These are phyloP conservation scores for Lobulomyces angularis DNA, from an alignment of 192 early-diverging fungal genomes.

Conservation along the genomic window DNA sequence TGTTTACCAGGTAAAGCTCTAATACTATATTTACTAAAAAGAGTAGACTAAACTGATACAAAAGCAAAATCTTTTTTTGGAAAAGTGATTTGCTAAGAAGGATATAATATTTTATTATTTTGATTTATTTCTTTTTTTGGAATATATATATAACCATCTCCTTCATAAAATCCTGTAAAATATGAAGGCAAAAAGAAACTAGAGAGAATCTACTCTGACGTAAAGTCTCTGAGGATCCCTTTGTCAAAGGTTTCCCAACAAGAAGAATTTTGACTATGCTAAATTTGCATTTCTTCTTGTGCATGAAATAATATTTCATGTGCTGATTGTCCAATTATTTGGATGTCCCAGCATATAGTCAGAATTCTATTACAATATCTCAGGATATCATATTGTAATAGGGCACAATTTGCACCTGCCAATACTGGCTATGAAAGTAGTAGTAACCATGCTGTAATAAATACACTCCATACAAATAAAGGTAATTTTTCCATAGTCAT, in stretches of 20 bases:
- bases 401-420: conserved; percentile 27
- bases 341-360: too few relatives aligned
- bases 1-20: too few relatives aligned
- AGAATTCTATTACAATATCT: too few relatives aligned
- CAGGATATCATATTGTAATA: too few relatives aligned
- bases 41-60: conserved; percentile 13
- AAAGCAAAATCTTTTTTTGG: conserved; percentile 25
- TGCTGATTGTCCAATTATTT: too few relatives aligned
- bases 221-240: too few relatives aligned
- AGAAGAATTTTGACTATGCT: too few relatives aligned
- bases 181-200: conserved; percentile 23
- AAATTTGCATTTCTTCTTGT: too few relatives aligned
- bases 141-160: conserved; percentile 21
- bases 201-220: conserved; percentile 10
- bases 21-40: conserved; percentile 22
- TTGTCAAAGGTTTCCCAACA: too few relatives aligned
- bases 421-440: conserved; percentile 30
- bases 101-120: conserved; percentile 18
- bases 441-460: conserved; percentile 34
- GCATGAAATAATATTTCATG: too few relatives aligned
- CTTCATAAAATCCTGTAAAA: conserved; percentile 32
- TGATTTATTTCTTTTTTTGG: conserved; percentile 16
- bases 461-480: conserved; percentile 32
- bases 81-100: conserved; percentile 27
- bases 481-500: conserved; percentile 36